A percentile compares a stretch with the other conserved stretches of the same genome.
Evolutionary conservation across 768 basidiomycete species (phyloP).

Genomic region (Cubamyces sp.): DNA sequence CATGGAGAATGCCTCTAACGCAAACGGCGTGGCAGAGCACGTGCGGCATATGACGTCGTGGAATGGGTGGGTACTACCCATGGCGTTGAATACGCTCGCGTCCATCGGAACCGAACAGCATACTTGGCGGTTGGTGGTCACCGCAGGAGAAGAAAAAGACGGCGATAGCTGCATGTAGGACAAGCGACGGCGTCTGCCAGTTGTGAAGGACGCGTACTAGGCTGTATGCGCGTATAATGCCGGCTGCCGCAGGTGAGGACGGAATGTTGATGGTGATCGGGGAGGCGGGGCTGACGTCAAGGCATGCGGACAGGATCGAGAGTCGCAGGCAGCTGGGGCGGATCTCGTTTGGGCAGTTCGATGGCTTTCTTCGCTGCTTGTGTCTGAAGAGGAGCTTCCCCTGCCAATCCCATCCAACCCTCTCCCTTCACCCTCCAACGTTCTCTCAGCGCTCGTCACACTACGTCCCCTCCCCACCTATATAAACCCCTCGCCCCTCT

Average conservation of each 20-base stretch:
- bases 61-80: no score
- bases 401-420: slow-evolving; percentile 2
- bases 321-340: neutral
- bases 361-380: neutral
- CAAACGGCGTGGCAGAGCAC: slow-evolving; percentile 9
- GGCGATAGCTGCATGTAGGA: no score
- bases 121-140: no score
- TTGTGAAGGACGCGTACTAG: no score
- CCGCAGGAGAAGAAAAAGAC: no score
- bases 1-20: neutral
- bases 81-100: no score
- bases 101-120: no score
- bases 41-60: slow-evolving; percentile 16
- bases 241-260: no score
- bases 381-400: slow-evolving; percentile 1
- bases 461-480: neutral
- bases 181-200: no score
- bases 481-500: slow-evolving; percentile 8
- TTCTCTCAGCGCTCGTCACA: neutral
- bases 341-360: slow-evolving; percentile 5
- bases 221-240: no score
- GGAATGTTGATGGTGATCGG: neutral
- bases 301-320: neutral
- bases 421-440: neutral
- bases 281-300: slow-evolving; percentile 13